These are phyloP conservation scores for Colletotrichum noveboracense DNA, from an alignment of 2,329 filamentous ascomycete species.

Conservation along the genomic window DNA sequence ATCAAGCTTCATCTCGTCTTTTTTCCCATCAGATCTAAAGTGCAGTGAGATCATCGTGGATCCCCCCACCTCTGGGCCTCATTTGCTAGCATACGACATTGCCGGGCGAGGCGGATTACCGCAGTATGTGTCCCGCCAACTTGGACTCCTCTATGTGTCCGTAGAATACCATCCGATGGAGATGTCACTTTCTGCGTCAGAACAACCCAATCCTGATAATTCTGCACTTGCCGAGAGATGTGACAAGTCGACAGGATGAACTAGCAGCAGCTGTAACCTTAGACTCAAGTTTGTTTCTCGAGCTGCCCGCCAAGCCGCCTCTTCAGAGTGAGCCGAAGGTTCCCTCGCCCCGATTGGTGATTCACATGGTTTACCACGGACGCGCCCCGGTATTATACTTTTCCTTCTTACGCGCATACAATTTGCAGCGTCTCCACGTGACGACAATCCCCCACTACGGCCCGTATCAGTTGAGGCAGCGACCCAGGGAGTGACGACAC, in stretches of 20 bases:
- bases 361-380: background rate
- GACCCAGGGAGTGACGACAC: constrained; percentile 17
- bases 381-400: background rate
- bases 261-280: background rate
- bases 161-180: background rate
- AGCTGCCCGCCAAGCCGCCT: background rate
- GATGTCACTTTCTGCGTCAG: background rate
- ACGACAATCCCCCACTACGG: constrained; percentile 15
- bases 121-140: background rate
- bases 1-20: background rate
- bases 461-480: constrained; percentile 10
- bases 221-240: background rate
- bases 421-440: constrained; percentile 6
- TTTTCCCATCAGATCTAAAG: background rate
- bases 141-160: background rate
- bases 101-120: background rate
- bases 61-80: background rate
- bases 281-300: background rate
- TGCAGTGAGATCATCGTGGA: constrained; percentile 8
- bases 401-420: background rate
- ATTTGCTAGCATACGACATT: background rate
- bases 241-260: constrained; percentile 1
- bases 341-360: background rate
- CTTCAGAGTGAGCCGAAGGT: background rate
- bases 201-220: background rate